phyloP scores from a whole-genome alignment of 108 stramenopile genomes.

The Hondaea fermentalgiana region DNA sequence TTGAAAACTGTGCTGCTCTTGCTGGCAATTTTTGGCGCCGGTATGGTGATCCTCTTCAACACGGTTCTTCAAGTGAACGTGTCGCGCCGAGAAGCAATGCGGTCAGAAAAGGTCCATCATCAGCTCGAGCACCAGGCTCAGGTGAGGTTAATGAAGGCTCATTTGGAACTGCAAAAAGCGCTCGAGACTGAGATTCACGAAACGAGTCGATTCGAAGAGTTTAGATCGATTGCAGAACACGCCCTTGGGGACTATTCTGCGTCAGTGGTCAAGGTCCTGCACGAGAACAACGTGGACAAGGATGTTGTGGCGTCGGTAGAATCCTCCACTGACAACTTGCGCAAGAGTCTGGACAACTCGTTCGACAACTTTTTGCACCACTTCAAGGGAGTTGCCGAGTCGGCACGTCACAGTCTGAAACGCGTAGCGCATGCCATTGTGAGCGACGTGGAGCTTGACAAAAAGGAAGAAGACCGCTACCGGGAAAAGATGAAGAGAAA shows the following conservation, averaged over 20 bases:
- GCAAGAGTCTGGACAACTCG: neutral
- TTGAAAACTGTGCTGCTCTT: neutral
- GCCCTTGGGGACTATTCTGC: neutral
- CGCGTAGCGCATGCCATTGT: conserved; percentile 8
- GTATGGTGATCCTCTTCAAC: neutral
- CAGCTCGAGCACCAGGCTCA: conserved; percentile 3
- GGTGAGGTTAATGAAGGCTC: neutral
- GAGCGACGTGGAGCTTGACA: neutral
- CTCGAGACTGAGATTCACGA: neutral
- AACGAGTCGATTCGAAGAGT: neutral
- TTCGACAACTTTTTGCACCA: neutral
- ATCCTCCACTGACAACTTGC: neutral
- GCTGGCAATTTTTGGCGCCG: neutral
- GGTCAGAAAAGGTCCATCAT: neutral
- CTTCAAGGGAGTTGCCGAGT: neutral
- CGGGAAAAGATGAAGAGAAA: neutral
- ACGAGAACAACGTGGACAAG: neutral
- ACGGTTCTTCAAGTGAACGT: neutral
- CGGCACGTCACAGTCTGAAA: neutral
- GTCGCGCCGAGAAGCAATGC: neutral
- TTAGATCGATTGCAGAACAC: neutral
- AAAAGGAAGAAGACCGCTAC: neutral
- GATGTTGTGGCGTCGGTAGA: neutral
- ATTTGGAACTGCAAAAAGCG: neutral
- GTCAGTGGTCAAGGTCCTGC: neutral